Evolutionary conservation across 31 red algal genomes (phyloP).

Genomic region (Odonthalia washingtoniensis): DNA sequence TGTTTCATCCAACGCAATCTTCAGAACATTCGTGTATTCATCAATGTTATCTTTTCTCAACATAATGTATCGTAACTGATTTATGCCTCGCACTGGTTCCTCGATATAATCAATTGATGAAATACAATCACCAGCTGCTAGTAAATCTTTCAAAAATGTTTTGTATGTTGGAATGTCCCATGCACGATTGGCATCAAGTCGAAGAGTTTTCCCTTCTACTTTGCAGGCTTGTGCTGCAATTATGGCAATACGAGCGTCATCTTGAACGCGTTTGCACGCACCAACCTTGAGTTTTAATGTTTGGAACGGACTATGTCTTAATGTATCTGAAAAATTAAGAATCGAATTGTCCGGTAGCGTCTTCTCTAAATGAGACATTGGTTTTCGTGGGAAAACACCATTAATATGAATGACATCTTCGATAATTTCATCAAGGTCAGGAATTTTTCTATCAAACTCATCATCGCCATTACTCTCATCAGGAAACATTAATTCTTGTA

Average conservation of each 20-base stretch:
- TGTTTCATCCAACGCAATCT: constrained; percentile 62
- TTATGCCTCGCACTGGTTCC: constrained; percentile 44
- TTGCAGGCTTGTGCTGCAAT: not conserved
- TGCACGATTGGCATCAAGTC: constrained; percentile 81
- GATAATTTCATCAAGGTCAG: no score
- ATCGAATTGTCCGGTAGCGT: not conserved
- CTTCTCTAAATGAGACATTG: not conserved
- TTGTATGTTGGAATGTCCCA: constrained; percentile 56
- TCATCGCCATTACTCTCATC: not conserved
- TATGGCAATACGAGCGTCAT: not conserved
- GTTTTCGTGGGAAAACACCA: constrained; percentile 48
- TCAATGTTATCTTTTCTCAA: not conserved
- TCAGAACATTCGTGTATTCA: not conserved
- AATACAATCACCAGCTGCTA: not conserved
- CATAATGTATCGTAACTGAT: constrained; percentile 25
- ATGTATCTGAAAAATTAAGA: not conserved
- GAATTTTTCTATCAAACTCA: not conserved
- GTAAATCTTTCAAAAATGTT: constrained; percentile 14
- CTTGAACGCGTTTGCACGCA: constrained; percentile 5
- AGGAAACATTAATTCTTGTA: not conserved
- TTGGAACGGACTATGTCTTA: constrained; percentile 32
- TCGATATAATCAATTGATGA: constrained; percentile 71
- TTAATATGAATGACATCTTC: constrained; percentile 41
- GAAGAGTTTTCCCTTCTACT: constrained; percentile 5
- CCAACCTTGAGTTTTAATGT: constrained; percentile 75